These are phyloP conservation scores for Yamadazyma scolyti DNA, from an alignment of 805 yeast species.

Conservation along the genomic window DNA sequence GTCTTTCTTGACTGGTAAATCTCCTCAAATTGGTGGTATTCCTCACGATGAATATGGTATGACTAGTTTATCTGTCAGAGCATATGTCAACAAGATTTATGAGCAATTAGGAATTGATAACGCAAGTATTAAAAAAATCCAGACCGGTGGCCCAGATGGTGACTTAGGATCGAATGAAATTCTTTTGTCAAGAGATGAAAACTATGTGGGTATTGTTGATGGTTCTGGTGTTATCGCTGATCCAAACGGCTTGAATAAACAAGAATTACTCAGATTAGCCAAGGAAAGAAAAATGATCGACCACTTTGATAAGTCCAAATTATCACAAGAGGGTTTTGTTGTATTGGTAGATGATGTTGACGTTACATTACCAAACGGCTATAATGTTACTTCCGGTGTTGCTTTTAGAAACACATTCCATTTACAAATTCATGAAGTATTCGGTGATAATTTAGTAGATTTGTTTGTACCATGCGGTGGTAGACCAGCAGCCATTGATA, in stretches of 20 bases:
- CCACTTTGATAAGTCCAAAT: constrained; percentile 59
- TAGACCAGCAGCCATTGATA: constrained; percentile 92
- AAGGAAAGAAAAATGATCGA: constrained; percentile 70
- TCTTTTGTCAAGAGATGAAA: constrained; percentile 75
- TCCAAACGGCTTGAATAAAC: constrained; percentile 81
- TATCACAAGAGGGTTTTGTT: constrained; percentile 73
- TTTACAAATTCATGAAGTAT: constrained; percentile 60
- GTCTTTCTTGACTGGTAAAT: constrained; percentile 95
- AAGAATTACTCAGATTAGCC: constrained; percentile 77
- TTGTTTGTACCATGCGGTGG: constrained; percentile 99
- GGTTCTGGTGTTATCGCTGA: constrained; percentile 95
- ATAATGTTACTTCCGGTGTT: constrained; percentile 74
- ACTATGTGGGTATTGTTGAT: constrained; percentile 84
- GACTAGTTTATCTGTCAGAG: constrained; percentile 93
- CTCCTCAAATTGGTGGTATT: constrained; percentile 90
- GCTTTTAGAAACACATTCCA: constrained; percentile 91
- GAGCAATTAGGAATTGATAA: constrained; percentile 66
- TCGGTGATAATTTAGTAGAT: constrained; percentile 61
- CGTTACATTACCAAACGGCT: constrained; percentile 72
- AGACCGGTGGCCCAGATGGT: constrained; percentile 99
- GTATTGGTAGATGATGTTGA: constrained; percentile 85
- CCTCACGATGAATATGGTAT: constrained; percentile 98
- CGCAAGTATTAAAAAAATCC: constrained; percentile 67
- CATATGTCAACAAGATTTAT: constrained; percentile 84
- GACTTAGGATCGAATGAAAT: constrained; percentile 96